Evolutionary conservation across 2,329 filamentous ascomycete species (phyloP).

Genomic region (Pseudocercospora vitis): DNA sequence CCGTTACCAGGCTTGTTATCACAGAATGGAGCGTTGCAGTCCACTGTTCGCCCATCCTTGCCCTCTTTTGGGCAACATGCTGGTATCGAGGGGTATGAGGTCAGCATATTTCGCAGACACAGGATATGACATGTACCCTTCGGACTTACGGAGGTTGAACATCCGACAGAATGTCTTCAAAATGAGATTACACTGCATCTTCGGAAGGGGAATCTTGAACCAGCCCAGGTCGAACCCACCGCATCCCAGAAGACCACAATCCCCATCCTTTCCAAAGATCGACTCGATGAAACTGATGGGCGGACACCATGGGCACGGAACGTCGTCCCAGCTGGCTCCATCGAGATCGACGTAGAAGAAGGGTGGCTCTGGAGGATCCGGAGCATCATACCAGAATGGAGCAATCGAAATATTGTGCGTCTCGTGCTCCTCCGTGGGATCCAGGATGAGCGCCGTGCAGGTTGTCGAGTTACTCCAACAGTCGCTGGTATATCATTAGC

Average conservation of each 20-base stretch:
- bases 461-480: conserved; percentile 24
- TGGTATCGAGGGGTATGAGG: neutral
- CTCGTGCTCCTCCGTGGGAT: conserved; percentile 10
- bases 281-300: neutral
- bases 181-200: neutral
- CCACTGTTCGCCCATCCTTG: neutral
- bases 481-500: neutral
- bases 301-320: conserved; percentile 3
- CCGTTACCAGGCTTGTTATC: neutral
- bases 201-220: conserved; percentile 6
- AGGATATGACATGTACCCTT: neutral
- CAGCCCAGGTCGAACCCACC: conserved; percentile 16
- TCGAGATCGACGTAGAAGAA: neutral
- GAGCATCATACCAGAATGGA: conserved; percentile 15
- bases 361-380: conserved; percentile 1
- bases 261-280: conserved; percentile 3
- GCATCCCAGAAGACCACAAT: conserved; percentile 17
- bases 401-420: conserved; percentile 12
- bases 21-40: conserved; percentile 4
- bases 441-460: conserved; percentile 11
- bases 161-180: neutral
- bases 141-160: too few relatives aligned
- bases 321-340: neutral
- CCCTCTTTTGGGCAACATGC: neutral
- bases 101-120: neutral